A percentile compares a stretch with the other conserved stretches of the same genome.
Conservation (phyloP, 2,329 filamentous ascomycete genomes). For the Gyromitra esculenta region DNA sequence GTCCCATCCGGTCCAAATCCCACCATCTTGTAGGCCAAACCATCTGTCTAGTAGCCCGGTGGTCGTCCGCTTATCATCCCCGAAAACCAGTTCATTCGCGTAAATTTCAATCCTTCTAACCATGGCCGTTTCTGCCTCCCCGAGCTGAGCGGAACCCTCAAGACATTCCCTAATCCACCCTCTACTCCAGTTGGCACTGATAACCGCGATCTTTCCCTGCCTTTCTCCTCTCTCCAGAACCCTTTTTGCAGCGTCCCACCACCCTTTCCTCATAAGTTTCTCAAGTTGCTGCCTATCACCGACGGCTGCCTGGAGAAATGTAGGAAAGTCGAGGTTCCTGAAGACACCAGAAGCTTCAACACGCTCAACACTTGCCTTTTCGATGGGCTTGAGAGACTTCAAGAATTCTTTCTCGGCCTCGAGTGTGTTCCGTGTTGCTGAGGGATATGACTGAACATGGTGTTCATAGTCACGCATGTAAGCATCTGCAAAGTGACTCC, state of each 20-base stretch:
- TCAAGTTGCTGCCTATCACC: neutral
- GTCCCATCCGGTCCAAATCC: slow-evolving; percentile 48
- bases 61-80: slow-evolving; percentile 16
- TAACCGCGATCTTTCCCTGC: slow-evolving; percentile 13
- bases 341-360: slow-evolving; percentile 47
- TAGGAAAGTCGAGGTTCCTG: slow-evolving; percentile 9
- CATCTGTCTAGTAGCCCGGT: slow-evolving; percentile 43
- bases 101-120: slow-evolving; percentile 34
- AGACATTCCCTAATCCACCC: slow-evolving; percentile 48
- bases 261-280: slow-evolving; percentile 33
- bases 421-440: slow-evolving; percentile 18
- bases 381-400: slow-evolving; percentile 26
- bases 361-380: slow-evolving; percentile 40
- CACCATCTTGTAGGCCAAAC: slow-evolving; percentile 35
- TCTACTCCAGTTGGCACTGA: slow-evolving; percentile 52
- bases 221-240: slow-evolving; percentile 5
- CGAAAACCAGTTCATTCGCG: slow-evolving; percentile 45
- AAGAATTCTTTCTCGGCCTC: slow-evolving; percentile 31
- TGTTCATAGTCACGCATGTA: slow-evolving; percentile 38
- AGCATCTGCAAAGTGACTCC: slow-evolving; percentile 40
- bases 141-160: slow-evolving; percentile 1
- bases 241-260: slow-evolving; percentile 15
- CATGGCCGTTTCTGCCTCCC: neutral
- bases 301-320: slow-evolving; percentile 12
- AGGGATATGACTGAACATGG: neutral